These are phyloP conservation scores for Grammothele lineata DNA, from an alignment of 768 basidiomycete species.

Conservation along the genomic window DNA sequence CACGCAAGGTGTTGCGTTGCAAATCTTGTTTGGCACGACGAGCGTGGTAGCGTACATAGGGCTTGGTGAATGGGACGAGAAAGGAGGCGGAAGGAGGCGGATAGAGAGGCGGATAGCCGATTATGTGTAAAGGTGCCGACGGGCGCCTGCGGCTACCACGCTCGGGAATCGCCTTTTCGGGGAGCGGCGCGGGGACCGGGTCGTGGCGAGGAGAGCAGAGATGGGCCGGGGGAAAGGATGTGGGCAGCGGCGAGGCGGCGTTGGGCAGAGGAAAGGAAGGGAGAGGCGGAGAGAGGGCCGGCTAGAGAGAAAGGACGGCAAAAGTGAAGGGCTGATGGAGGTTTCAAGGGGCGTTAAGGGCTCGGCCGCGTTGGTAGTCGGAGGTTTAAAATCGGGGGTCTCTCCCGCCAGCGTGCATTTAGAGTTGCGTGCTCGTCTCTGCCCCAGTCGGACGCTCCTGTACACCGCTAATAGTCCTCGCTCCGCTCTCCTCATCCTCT, in stretches of 20 bases:
- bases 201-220: too few species aligned
- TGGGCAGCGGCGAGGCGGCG: too few species aligned
- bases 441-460: conserved; percentile 24
- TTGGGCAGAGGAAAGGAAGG: too few species aligned
- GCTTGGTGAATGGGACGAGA: too few species aligned
- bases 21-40: too few species aligned
- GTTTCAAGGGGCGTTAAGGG: conserved; percentile 24
- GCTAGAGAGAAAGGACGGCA: conserved; percentile 13
- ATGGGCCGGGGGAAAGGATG: too few species aligned
- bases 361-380: conserved; percentile 20
- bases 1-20: too few species aligned
- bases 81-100: too few species aligned
- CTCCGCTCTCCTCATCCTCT: conserved; percentile 21
- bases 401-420: conserved; percentile 22
- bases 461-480: conserved; percentile 29
- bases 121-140: too few species aligned
- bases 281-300: too few species aligned
- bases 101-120: too few species aligned
- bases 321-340: conserved; percentile 11
- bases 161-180: conserved; percentile 14
- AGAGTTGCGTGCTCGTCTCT: conserved; percentile 22
- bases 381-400: conserved; percentile 26
- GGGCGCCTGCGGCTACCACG: background rate
- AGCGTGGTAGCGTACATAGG: too few species aligned
- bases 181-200: conserved; percentile 5